Percentiles rank a stretch among this genome's conserved stretches.
phyloP scores from a whole-genome alignment of 352 stramenopile species.

The Globisporangium yorkense region DNA sequence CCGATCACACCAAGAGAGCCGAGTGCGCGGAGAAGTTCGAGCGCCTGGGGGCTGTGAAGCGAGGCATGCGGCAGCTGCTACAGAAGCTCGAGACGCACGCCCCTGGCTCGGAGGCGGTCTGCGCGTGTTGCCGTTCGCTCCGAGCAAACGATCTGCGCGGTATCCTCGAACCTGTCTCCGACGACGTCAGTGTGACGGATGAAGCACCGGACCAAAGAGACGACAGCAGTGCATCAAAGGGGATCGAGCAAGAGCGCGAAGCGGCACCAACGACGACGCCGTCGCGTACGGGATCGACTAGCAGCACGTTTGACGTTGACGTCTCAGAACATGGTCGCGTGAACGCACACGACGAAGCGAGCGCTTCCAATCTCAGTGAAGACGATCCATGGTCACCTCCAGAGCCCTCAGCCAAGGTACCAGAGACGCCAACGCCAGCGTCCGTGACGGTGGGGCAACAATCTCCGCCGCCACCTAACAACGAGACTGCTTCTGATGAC shows the following conservation, averaged over 20 bases:
- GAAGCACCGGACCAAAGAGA: not conserved
- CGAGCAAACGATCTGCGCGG: slow-evolving; percentile 28
- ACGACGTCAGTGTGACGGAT: not conserved
- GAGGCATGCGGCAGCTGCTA: slow-evolving; percentile 49
- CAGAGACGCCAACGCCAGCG: not conserved
- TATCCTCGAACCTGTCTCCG: slow-evolving; percentile 12
- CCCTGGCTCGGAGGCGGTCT: slow-evolving; percentile 41
- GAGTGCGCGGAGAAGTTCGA: slow-evolving; percentile 45
- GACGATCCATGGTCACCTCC: too few relatives aligned
- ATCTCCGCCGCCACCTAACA: not conserved
- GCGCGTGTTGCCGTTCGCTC: slow-evolving; percentile 40
- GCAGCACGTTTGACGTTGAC: too few relatives aligned
- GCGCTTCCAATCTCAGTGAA: too few relatives aligned
- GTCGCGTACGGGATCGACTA: too few relatives aligned
- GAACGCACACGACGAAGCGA: too few relatives aligned
- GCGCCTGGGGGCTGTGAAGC: slow-evolving; percentile 45
- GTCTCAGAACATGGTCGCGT: too few relatives aligned
- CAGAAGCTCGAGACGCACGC: slow-evolving; percentile 43
- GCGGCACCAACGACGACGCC: too few relatives aligned
- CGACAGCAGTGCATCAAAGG: too few relatives aligned
- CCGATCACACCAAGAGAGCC: slow-evolving; percentile 15
- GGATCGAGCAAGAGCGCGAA: too few relatives aligned
- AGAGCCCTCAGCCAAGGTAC: too few relatives aligned
- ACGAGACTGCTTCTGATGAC: too few relatives aligned
- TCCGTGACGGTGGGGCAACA: not conserved